These are phyloP conservation scores for Dactylonectria estremocensis DNA, from an alignment of 2,329 filamentous ascomycete species.

Conservation along the genomic window DNA sequence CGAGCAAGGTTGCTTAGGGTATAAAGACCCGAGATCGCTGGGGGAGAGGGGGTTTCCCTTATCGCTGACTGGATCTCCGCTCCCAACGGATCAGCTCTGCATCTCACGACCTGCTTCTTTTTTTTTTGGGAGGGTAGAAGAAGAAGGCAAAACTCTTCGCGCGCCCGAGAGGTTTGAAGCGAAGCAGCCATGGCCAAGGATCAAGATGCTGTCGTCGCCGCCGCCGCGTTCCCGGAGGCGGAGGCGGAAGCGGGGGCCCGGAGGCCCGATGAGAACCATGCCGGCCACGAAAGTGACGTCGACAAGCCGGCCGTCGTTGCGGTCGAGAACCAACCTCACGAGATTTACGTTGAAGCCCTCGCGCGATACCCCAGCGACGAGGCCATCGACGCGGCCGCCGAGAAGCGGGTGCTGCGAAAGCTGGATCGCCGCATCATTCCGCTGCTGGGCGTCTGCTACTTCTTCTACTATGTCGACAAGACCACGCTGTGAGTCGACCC, in stretches of 20 bases:
- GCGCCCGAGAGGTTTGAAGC: neutral
- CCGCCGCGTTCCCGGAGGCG: neutral
- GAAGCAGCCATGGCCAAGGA: conserved; percentile 12
- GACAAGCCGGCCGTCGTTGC: conserved; percentile 22
- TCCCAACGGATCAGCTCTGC: neutral
- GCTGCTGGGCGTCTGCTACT: conserved; percentile 58
- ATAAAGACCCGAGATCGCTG: conserved; percentile 28
- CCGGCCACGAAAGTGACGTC: neutral
- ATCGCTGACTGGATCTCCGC: conserved; percentile 2
- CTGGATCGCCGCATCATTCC: conserved; percentile 57
- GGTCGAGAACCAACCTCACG: conserved; percentile 33
- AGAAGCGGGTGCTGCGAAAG: conserved; percentile 55
- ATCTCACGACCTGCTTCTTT: neutral
- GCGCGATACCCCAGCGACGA: conserved; percentile 56
- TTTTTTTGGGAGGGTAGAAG: neutral
- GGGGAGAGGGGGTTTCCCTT: neutral
- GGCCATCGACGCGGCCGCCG: conserved; percentile 52
- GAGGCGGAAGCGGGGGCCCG: neutral
- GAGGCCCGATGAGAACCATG: neutral
- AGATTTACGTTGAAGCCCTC: conserved; percentile 56
- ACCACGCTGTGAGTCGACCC: conserved; percentile 61
- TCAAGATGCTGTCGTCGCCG: neutral
- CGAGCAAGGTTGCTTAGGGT: conserved; percentile 9
- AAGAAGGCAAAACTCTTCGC: neutral
- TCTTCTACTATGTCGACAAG: conserved; percentile 61